Conservation (phyloP, 441 rosid species). For the Eruca vesicaria region DNA sequence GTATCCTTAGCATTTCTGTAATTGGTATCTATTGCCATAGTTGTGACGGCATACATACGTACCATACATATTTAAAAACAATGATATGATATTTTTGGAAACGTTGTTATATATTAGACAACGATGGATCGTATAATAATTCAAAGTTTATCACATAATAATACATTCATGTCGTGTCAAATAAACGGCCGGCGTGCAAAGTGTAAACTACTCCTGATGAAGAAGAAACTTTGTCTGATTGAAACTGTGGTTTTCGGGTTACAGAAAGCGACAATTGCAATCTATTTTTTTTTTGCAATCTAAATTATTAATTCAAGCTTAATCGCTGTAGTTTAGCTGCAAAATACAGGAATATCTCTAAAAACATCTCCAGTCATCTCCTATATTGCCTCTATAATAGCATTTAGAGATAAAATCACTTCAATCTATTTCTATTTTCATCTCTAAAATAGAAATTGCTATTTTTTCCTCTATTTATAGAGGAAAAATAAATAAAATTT, state of each 20-base stretch:
- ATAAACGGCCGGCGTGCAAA: constrained; percentile 25
- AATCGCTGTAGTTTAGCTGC: neutral
- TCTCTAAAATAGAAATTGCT: no score
- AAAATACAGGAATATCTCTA: neutral
- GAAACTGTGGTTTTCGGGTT: neutral
- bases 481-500: no score
- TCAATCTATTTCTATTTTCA: no score
- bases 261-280: neutral
- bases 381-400: no score
- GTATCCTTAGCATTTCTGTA: constrained; percentile 18
- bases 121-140: constrained; percentile 18
- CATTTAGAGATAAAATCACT: no score
- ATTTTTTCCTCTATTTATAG: no score
- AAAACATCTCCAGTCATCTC: no score
- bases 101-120: neutral
- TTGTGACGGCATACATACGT: constrained; percentile 31
- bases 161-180: constrained; percentile 30
- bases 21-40: constrained; percentile 25
- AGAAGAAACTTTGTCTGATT: constrained; percentile 10
- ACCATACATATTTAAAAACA: constrained; percentile 20
- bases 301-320: no score
- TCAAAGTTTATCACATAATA: constrained; percentile 32
- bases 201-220: constrained; percentile 22
- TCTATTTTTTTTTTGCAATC: neutral
- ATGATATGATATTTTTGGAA: neutral